Conservation (phyloP, 192 early-diverging fungal genomes). For the Lunasporangiospora selenospora region DNA sequence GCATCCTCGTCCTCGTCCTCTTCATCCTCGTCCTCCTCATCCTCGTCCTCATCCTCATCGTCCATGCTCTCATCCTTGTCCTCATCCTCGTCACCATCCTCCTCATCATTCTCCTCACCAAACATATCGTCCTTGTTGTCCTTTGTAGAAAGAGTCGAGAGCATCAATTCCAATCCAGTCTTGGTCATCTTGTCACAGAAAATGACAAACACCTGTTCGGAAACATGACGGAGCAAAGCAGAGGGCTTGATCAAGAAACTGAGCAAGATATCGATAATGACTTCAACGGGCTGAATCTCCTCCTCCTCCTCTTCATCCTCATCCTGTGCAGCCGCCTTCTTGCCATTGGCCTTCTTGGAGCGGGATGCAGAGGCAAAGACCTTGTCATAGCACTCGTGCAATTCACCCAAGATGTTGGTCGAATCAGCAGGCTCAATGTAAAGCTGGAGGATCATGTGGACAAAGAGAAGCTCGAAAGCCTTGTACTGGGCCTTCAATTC, state of each 20-base stretch:
- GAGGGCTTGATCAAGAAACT: conserved; percentile 88
- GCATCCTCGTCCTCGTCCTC: conserved; percentile 54
- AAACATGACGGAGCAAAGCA: conserved; percentile 71
- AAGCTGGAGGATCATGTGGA: conserved; percentile 68
- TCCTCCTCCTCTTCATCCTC: conserved; percentile 61
- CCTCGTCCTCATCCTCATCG: conserved; percentile 51
- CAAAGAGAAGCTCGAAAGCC: conserved; percentile 78
- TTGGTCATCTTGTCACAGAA: conserved; percentile 81
- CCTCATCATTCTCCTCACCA: conserved; percentile 57
- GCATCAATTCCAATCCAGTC: conserved; percentile 71
- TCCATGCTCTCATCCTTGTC: conserved; percentile 55
- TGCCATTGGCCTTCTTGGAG: conserved; percentile 48
- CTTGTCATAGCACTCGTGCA: conserved; percentile 77
- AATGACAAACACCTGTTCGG: conserved; percentile 84
- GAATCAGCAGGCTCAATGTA: conserved; percentile 71
- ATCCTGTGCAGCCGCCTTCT: conserved; percentile 49
- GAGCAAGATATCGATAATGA: conserved; percentile 91
- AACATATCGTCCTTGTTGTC: conserved; percentile 57
- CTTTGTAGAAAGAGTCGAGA: conserved; percentile 39
- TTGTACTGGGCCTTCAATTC: conserved; percentile 60
- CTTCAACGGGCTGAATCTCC: conserved; percentile 85
- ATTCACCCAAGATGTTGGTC: conserved; percentile 69
- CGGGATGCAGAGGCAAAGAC: conserved; percentile 62
- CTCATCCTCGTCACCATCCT: conserved; percentile 59
- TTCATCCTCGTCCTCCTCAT: conserved; percentile 50